Evolutionary conservation across 805 yeast species (phyloP).

Genomic region (Lipomyces japonicus): DNA sequence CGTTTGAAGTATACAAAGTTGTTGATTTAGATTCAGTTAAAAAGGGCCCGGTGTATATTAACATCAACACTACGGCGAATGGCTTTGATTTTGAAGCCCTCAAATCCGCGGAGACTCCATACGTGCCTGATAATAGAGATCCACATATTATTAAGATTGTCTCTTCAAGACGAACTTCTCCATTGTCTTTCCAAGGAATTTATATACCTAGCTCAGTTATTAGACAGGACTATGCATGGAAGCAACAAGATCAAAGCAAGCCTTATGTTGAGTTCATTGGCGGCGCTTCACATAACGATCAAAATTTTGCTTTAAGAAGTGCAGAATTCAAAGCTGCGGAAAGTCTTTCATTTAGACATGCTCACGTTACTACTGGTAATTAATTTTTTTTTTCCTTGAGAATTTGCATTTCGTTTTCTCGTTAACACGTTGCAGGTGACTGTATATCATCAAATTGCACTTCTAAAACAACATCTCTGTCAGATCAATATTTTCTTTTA

Average conservation of each 20-base stretch:
- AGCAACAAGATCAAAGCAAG: neutral
- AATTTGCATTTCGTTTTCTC: neutral
- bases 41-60: slow-evolving; percentile 14
- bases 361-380: slow-evolving; percentile 20
- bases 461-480: slow-evolving; percentile 3
- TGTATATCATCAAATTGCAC: slow-evolving; percentile 3
- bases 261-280: slow-evolving; percentile 28
- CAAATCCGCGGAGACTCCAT: neutral
- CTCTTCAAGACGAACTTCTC: slow-evolving; percentile 17
- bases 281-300: slow-evolving; percentile 8
- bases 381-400: neutral
- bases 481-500: slow-evolving; percentile 15
- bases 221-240: slow-evolving; percentile 17
- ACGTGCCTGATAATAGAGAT: slow-evolving; percentile 3
- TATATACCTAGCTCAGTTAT: slow-evolving; percentile 15
- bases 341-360: slow-evolving; percentile 12
- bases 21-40: slow-evolving; percentile 6
- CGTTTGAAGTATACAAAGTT: slow-evolving; percentile 9
- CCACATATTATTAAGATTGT: slow-evolving; percentile 22
- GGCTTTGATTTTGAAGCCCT: neutral
- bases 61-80: slow-evolving; percentile 4
- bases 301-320: slow-evolving; percentile 11
- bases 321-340: slow-evolving; percentile 23
- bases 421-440: slow-evolving; percentile 7
- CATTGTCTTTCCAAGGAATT: slow-evolving; percentile 19